Percentiles rank a stretch among this genome's conserved stretches.
Conservation (phyloP, 2,329 filamentous ascomycete species). For the Aspergillus versicolor region DNA sequence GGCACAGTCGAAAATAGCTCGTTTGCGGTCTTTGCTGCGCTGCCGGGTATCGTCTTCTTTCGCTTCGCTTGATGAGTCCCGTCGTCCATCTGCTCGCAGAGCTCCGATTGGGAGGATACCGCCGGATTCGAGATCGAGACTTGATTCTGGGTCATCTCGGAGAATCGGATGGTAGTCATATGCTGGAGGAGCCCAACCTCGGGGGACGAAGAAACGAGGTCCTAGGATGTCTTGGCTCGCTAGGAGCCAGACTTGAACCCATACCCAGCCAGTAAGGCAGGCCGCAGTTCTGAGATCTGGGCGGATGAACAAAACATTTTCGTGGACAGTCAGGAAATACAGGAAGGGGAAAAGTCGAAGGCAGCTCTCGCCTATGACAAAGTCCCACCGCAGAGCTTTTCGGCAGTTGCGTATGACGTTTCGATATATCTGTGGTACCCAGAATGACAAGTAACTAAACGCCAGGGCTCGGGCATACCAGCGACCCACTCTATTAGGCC, state of each 20-base stretch:
- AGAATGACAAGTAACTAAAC: constrained; percentile 82
- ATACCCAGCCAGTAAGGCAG: constrained; percentile 73
- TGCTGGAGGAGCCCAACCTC: constrained; percentile 60
- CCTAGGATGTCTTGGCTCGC: constrained; percentile 80
- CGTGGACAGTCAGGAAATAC: constrained; percentile 77
- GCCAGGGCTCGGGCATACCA: constrained; percentile 63
- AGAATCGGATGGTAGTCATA: constrained; percentile 96
- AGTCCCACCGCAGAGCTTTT: constrained; percentile 86
- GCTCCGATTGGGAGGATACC: constrained; percentile 73
- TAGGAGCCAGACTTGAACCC: constrained; percentile 80
- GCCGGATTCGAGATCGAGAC: constrained; percentile 77
- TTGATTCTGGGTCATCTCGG: constrained; percentile 50
- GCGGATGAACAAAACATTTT: constrained; percentile 78
- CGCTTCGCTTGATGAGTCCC: constrained; percentile 36
- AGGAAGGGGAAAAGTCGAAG: constrained; percentile 76
- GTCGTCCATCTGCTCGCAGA: constrained; percentile 51
- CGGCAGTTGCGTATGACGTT: constrained; percentile 90
- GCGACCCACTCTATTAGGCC: constrained; percentile 53
- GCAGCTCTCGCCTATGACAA: constrained; percentile 78
- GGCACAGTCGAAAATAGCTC: constrained; percentile 77
- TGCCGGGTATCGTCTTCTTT: constrained; percentile 46
- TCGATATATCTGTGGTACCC: constrained; percentile 87
- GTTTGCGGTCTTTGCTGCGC: constrained; percentile 49
- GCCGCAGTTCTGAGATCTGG: constrained; percentile 66
- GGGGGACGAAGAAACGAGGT: constrained; percentile 79